Conservation (phyloP, 768 basidiomycete species). For the Auriculariales sp. region DNA sequence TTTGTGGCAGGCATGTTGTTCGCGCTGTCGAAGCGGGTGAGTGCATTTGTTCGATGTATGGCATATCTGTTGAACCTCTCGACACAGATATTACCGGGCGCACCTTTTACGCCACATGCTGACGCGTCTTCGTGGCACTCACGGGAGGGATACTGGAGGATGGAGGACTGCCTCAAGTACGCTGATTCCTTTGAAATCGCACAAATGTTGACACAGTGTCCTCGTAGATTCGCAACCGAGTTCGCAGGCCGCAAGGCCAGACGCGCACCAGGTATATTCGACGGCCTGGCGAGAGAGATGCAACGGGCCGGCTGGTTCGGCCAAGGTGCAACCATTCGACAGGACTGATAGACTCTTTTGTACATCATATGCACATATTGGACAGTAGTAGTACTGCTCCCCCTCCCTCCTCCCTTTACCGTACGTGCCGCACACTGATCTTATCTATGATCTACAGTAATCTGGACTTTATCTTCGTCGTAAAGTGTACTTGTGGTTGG, state of each 20-base stretch:
- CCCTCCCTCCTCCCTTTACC: no score
- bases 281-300: conserved; percentile 64
- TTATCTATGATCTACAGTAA: no score
- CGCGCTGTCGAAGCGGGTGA: conserved; percentile 51
- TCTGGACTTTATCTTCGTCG: no score
- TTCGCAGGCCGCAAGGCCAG: conserved; percentile 63
- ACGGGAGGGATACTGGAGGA: conserved; percentile 42
- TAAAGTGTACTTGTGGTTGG: no score
- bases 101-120: conserved; percentile 55
- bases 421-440: no score
- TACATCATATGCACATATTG: no score
- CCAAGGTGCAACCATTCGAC: conserved; percentile 10
- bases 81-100: conserved; percentile 44
- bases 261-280: conserved; percentile 33
- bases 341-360: no score
- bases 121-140: conserved; percentile 1
- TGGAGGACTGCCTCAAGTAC: conserved; percentile 72
- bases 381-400: no score
- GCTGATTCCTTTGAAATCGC: conserved; percentile 6
- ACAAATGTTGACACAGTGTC: neutral
- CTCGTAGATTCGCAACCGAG: conserved; percentile 65
- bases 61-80: neutral
- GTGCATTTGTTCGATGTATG: neutral
- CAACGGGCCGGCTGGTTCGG: conserved; percentile 64
- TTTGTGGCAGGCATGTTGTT: conserved; percentile 85